Evolutionary conservation across 2,329 filamentous ascomycete species (phyloP), one percentile per base, ranked within the genome.

Genomic region (Penicillium sp.): DNA sequence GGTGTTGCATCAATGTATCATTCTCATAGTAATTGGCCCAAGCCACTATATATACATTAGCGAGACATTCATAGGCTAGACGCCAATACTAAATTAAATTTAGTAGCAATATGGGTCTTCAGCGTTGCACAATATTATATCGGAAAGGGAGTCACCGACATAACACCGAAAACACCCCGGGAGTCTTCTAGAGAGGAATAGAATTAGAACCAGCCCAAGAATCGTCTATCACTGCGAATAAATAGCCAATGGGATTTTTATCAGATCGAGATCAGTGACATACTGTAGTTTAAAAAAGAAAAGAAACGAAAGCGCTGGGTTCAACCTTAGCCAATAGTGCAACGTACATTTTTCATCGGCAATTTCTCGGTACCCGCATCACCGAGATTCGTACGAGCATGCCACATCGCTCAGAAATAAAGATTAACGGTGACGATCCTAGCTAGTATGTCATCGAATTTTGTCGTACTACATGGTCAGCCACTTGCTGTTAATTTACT

Each of bases 151-250:
- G 12, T 11, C 35, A 16, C 50, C 50, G 50, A 52, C 9, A 18
- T 35, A 46, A 46, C 40, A 23, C 50, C 50, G 50, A 52, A 52
- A 33, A 46, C 24, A n/a, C 6, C 18, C 50, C 50, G 50, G 33
- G 38, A 18, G 38, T 42, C 12, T 42, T 7, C n/a, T 33, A 33
- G 28, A 11, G 9, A 33, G 35, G 12, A 40, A 18, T n/a, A n/a
- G 35, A n/a, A n/a, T n/a, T 11, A 20, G 21, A 23, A 24, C 23
- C 7, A 40, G 21, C 18, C 6, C 11, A 3, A 4, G n/a, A 18
- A n/a, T n/a, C n/a, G n/a, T n/a, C n/a, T n/a, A n/a, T n/a, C n/a
- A n/a, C n/a, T n/a, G n/a, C n/a, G n/a, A 50, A 40, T 8, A 33
- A 18, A 5, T 30, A 26, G 21, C 33, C 48, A 9, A 33, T 33